phyloP scores from a whole-genome alignment of 345 rosid species.

The Syzygium jambos region DNA sequence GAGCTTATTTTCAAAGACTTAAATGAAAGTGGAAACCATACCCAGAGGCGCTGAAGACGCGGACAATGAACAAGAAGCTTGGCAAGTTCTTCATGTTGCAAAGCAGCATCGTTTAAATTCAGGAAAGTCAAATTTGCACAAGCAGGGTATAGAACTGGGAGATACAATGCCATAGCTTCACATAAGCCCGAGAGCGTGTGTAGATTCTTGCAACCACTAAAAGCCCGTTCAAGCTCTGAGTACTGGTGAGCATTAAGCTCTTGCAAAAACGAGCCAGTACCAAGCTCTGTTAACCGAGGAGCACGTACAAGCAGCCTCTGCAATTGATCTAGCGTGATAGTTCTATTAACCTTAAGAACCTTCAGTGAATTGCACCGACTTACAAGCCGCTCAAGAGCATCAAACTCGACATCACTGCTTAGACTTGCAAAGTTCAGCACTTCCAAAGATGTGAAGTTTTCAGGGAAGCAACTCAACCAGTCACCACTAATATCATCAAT shows the following conservation, averaged over 20 bases:
- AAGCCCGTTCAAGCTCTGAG: conserved; percentile 30
- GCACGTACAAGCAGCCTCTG: conserved; percentile 41
- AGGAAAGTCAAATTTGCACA: conserved; percentile 46
- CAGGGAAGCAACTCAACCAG: conserved; percentile 67
- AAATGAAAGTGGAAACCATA: conserved; percentile 10
- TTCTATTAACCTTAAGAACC: conserved; percentile 46
- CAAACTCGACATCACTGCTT: conserved; percentile 35
- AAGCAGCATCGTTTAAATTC: conserved; percentile 47
- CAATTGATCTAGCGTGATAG: conserved; percentile 35
- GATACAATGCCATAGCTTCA: conserved; percentile 32
- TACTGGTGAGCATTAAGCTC: conserved; percentile 24
- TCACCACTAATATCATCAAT: conserved; percentile 44
- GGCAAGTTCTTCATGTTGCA: conserved; percentile 42
- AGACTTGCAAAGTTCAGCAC: conserved; percentile 47
- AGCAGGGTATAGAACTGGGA: conserved; percentile 38
- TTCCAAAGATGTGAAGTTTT: conserved; percentile 45
- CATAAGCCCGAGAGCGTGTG: conserved; percentile 50
- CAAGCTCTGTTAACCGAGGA: conserved; percentile 47
- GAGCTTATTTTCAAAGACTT: neutral
- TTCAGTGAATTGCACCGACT: conserved; percentile 45
- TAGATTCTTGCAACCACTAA: conserved; percentile 37
- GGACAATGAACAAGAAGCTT: conserved; percentile 52
- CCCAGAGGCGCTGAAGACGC: conserved; percentile 51
- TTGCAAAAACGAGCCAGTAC: conserved; percentile 51
- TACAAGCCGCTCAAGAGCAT: conserved; percentile 54